Conservation (phyloP, 805 yeast species). For the Nakazawaea peltata region DNA sequence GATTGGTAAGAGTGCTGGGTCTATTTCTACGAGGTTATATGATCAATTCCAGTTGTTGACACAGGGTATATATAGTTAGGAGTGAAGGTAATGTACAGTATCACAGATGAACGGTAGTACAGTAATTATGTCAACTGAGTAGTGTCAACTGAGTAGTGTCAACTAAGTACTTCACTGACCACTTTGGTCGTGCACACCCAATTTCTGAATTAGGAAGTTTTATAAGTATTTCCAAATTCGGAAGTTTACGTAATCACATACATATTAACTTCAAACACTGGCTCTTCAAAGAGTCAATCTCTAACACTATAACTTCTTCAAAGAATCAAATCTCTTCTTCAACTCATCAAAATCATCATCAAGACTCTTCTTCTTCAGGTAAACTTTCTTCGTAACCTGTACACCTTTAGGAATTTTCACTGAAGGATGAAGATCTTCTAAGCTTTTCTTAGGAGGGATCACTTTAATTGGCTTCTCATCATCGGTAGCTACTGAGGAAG, state of each 20-base stretch:
- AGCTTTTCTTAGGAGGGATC: slow-evolving; percentile 31
- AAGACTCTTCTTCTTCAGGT: slow-evolving; percentile 14
- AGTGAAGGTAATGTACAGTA: too few species aligned
- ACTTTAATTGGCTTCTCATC: slow-evolving; percentile 31
- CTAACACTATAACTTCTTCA: slow-evolving; percentile 32
- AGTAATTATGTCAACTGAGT: too few species aligned
- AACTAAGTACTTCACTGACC: too few species aligned
- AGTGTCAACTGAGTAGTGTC: too few species aligned
- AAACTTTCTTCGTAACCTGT: slow-evolving; percentile 19
- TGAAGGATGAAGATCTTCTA: slow-evolving; percentile 29
- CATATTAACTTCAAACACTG: neutral
- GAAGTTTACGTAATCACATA: too few species aligned
- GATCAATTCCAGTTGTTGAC: slow-evolving; percentile 93
- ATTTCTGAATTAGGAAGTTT: too few species aligned
- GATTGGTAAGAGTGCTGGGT: slow-evolving; percentile 77
- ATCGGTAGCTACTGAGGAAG: slow-evolving; percentile 16
- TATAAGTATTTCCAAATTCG: too few species aligned
- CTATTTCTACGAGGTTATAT: slow-evolving; percentile 83
- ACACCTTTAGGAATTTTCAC: slow-evolving; percentile 33
- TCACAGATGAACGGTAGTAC: too few species aligned
- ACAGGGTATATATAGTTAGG: slow-evolving; percentile 81
- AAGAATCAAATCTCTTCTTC: slow-evolving; percentile 69
- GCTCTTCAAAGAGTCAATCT: too few species aligned
- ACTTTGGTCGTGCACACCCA: too few species aligned
- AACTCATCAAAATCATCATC: slow-evolving; percentile 55